Evolutionary conservation across 352 stramenopile species (phyloP), one percentile per base, ranked within the genome.

Genomic region (Globisporangium rhizosaccharum): DNA sequence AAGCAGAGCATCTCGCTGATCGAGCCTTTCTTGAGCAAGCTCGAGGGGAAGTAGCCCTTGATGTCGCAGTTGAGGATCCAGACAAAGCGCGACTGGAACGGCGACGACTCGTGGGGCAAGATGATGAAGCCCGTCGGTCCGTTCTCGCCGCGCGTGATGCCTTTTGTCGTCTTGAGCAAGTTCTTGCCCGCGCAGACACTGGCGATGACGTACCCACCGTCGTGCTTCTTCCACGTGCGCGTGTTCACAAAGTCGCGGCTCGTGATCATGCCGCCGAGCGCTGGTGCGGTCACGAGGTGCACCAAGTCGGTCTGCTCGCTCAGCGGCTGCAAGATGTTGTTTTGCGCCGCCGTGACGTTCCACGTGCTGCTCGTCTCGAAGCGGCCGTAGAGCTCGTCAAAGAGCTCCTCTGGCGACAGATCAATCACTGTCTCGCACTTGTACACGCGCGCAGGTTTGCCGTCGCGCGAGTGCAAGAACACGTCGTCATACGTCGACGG

Each of bases 1-100:
- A 90, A 92, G 68, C 80, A 90, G 54, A 71, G 77, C 48, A 88
- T 75, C 55, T 92, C 82, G 55, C 80, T 85, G 53, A 92, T 73
- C 46, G 80, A 90, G 57, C 82, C 82, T 63, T 92, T 92, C 67
- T 76, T 79, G 62, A 92, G 87, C 57, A 89, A 62, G 45, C 79
- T 90, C 2, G 70, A 77, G 11, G 82, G 82, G 61, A 92, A 92
- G 68, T 87, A 92, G 15, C 80, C 80, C 71, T 92, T 92, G 63
- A 92, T 92, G 65, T 92, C 82, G 62, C 79, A 87, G 71, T 92
- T 92, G 6, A 92, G 54, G 55, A 92, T 85, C 80, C 82, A 92
- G 50, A 92, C 73, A 33, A 92, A 73, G 52, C 79, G 80, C 53
- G 75, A 79, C 68, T 92, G 89, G 67, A 89, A 88, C 45, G 80